Conservation (phyloP, 805 yeast species). For the Pichia pseudocactophila region DNA sequence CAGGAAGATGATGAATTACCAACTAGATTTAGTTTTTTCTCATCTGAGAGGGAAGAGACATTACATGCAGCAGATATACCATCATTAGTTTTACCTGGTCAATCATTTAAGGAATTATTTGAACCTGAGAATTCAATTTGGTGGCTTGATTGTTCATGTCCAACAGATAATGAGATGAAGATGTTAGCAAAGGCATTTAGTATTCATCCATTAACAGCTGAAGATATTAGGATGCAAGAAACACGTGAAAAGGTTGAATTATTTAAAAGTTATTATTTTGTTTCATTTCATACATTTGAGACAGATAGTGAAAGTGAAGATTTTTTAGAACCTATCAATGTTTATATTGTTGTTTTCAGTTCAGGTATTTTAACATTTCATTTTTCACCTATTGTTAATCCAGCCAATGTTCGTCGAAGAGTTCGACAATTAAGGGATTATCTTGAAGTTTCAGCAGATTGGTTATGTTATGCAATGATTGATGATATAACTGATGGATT, state of each 20-base stretch:
- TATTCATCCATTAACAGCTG: constrained; percentile 95
- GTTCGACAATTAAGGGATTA: constrained; percentile 72
- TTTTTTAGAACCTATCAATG: constrained; percentile 71
- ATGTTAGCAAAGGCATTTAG: constrained; percentile 89
- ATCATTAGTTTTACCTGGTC: constrained; percentile 57
- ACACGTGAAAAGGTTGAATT: constrained; percentile 95
- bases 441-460: constrained; percentile 69
- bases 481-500: constrained; percentile 83
- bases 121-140: constrained; percentile 69
- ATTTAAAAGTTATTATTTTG: constrained; percentile 83
- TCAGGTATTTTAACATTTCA: constrained; percentile 64
- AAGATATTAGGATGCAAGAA: constrained; percentile 94
- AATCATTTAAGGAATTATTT: constrained; percentile 61
- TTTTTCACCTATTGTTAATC: constrained; percentile 58
- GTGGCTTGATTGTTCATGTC: constrained; percentile 95
- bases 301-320: constrained; percentile 75
- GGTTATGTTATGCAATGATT: constrained; percentile 74
- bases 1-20: constrained; percentile 31
- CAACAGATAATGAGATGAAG: constrained; percentile 92
- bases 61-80: constrained; percentile 84
- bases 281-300: constrained; percentile 94
- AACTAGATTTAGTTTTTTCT: constrained; percentile 77
- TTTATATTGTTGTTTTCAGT: constrained; percentile 63
- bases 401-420: constrained; percentile 73
- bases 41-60: constrained; percentile 76